These are phyloP conservation scores for Glycine soja DNA, from an alignment of 306 rosid species.

Conservation along the genomic window DNA sequence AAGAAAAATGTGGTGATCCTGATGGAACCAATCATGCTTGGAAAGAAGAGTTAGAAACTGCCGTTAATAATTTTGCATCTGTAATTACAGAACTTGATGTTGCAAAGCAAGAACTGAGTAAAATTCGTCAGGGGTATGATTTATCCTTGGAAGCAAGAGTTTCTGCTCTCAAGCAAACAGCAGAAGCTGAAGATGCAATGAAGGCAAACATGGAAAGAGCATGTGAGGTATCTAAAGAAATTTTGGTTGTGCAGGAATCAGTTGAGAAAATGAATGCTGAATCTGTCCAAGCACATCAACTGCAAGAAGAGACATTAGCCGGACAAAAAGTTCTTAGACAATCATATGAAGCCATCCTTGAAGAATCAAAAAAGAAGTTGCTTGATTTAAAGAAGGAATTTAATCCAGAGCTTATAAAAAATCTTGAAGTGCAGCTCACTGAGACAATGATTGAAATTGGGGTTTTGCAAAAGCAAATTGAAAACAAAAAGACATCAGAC, in stretches of 20 bases:
- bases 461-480: conserved; percentile 61
- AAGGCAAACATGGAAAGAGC: conserved; percentile 57
- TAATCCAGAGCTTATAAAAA: conserved; percentile 58
- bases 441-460: conserved; percentile 62
- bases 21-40: conserved; percentile 52
- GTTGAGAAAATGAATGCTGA: conserved; percentile 62
- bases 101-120: conserved; percentile 72
- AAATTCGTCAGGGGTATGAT: conserved; percentile 66
- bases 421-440: conserved; percentile 60
- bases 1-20: conserved; percentile 47
- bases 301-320: conserved; percentile 55
- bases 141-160: conserved; percentile 62
- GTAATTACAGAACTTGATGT: conserved; percentile 64
- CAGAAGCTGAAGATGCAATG: conserved; percentile 69
- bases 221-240: conserved; percentile 68
- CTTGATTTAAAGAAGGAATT: conserved; percentile 53
- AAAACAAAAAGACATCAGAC: conserved; percentile 61
- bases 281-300: conserved; percentile 58
- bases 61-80: conserved; percentile 54
- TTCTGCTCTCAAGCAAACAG: conserved; percentile 63
- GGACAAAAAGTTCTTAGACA: conserved; percentile 63
- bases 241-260: conserved; percentile 63
- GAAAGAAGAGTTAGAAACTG: conserved; percentile 67
- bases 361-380: conserved; percentile 59
- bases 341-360: conserved; percentile 58